Evolutionary conservation across 2,329 filamentous ascomycete species (phyloP), one percentile per base, ranked within the genome.

Genomic region (Rutstroemia sp.): DNA sequence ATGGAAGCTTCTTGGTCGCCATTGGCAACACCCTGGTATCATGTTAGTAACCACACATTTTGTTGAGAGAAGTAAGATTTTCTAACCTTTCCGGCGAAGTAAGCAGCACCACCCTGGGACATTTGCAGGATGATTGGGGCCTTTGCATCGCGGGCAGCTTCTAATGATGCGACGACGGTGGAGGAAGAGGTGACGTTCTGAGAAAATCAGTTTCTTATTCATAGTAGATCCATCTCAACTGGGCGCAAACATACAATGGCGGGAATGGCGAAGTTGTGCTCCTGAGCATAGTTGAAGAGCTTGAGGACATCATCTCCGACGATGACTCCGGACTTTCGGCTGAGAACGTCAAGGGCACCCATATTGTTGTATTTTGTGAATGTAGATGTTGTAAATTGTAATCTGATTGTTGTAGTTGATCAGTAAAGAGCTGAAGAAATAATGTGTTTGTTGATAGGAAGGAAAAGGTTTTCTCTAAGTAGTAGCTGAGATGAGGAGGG

Each of bases 141-240:
- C 75, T 95, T 95, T 72, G 84, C 79, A 75, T 97, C 92, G 69
- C 90, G 87, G 67, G 94, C 94, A 72, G 94, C 94, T 82, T 99
- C 94, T 67, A 99, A 90, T 55, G 89, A 78, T 68, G 90, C 85
- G 64, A 96, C 87, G 62, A 84, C 87, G 61, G 87, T 90, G 61
- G 90, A 96, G 61, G 89, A 95, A 44, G 91, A 95, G 67, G 92
- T 97, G 71, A 95, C 89, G 77, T 97, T 96, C 78, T 81, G 59
- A 34, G 6, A 57, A 14, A 9, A 25, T 62, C 46, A 63, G 51
- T 17, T 23, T 2, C 30, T 12, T 30, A 25, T 17, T 17, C 34
- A 10, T n/a, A 21, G 34, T 16, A 10, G 14, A 23, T 14, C 16
- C 17, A n/a, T 34, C 39, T 38, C 7, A 3, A 17, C 3, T 0